phyloP scores from a whole-genome alignment of 2,329 filamentous ascomycete genomes.

The Tolypocladium sp. region DNA sequence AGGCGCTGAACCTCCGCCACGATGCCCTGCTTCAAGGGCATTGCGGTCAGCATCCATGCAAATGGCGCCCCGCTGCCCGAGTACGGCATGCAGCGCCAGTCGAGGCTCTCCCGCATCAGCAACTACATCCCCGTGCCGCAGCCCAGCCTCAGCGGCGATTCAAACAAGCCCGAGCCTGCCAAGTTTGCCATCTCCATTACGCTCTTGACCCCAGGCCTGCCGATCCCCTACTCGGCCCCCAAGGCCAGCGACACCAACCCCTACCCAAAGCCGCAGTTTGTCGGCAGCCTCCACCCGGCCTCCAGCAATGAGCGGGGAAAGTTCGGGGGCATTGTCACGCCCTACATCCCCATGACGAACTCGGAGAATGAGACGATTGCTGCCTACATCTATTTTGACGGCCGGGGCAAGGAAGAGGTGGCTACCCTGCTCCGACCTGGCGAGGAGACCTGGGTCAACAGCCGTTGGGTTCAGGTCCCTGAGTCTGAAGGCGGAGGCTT shows the following conservation, averaged over 20 bases:
- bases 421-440: conserved; percentile 85
- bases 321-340: conserved; percentile 52
- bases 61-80: conserved; percentile 75
- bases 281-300: conserved; percentile 57
- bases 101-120: conserved; percentile 83
- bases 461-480: conserved; percentile 91
- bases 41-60: conserved; percentile 93
- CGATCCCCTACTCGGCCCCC: conserved; percentile 87
- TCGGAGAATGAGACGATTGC: conserved; percentile 96
- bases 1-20: conserved; percentile 18
- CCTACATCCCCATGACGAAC: conserved; percentile 86
- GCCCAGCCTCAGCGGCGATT: conserved; percentile 55
- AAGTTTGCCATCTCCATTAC: conserved; percentile 98
- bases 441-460: conserved; percentile 99
- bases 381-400: conserved; percentile 98
- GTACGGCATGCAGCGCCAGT: conserved; percentile 91
- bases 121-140: conserved; percentile 95
- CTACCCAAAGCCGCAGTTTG: conserved; percentile 71
- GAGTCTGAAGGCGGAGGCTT: conserved; percentile 86
- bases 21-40: conserved; percentile 97
- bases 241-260: conserved; percentile 70
- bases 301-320: conserved; percentile 36
- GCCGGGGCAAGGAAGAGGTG: conserved; percentile 89
- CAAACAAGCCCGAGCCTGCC: conserved; percentile 78
- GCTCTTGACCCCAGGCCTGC: conserved; percentile 75